A percentile compares a stretch with the other conserved stretches of the same genome.
These are phyloP conservation scores for Stephanodiscus triporus DNA, from an alignment of 108 stramenopile species.

Conservation along the genomic window DNA sequence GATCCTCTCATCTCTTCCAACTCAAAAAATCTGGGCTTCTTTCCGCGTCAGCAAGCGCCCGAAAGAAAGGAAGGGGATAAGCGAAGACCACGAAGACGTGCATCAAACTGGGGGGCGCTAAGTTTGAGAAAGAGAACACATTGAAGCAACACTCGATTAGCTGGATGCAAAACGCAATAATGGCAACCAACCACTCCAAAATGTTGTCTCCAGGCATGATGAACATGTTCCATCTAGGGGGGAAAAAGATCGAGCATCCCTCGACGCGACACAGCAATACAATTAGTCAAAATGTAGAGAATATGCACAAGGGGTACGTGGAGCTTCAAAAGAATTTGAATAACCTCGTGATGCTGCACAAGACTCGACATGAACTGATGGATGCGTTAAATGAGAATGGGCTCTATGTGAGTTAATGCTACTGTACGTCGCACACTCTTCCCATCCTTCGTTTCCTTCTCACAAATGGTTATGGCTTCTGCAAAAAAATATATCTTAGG, in stretches of 20 bases:
- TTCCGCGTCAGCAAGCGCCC: no score
- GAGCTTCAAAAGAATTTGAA: conserved; percentile 38
- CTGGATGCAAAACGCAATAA: background rate
- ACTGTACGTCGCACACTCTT: background rate
- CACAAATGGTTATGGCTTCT: background rate
- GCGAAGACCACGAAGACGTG: no score
- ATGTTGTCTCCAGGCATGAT: background rate
- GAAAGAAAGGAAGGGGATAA: no score
- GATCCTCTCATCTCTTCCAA: no score
- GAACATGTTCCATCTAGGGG: conserved; percentile 10
- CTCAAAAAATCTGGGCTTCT: no score
- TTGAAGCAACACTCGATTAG: no score
- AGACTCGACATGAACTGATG: conserved; percentile 30
- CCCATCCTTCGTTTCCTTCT: background rate
- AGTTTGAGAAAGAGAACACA: no score
- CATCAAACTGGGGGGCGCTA: no score
- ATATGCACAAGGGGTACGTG: conserved; percentile 23
- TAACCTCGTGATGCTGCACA: conserved; percentile 30
- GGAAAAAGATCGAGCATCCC: conserved; percentile 13
- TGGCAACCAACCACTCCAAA: background rate
- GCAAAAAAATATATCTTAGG: conserved; percentile 9
- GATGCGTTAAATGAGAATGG: conserved; percentile 39
- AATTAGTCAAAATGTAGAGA: conserved; percentile 37
- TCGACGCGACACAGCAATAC: conserved; percentile 14
- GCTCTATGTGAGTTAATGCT: conserved; percentile 28